Evolutionary conservation across 208 protist genomes (phyloP).

Genomic region (Willaertia magna): DNA sequence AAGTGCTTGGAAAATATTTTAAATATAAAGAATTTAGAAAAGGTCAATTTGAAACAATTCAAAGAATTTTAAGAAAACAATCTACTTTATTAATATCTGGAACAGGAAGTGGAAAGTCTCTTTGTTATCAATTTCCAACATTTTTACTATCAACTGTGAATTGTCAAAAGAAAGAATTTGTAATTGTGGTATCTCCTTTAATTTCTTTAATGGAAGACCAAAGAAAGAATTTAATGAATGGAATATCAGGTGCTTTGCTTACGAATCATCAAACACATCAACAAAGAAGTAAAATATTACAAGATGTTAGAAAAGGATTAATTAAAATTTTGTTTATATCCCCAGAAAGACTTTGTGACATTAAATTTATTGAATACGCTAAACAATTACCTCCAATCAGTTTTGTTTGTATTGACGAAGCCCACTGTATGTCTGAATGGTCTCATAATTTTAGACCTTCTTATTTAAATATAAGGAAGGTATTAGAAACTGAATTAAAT

Average conservation of each 20-base stretch:
- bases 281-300: neutral
- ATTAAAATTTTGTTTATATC: slow-evolving; percentile 40
- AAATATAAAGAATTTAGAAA: slow-evolving; percentile 24
- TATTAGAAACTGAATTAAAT: neutral
- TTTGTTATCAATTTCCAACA: slow-evolving; percentile 43
- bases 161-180: slow-evolving; percentile 1
- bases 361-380: slow-evolving; percentile 23
- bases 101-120: slow-evolving; percentile 47
- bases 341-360: slow-evolving; percentile 34
- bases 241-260: slow-evolving; percentile 24
- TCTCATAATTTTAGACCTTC: slow-evolving; percentile 74
- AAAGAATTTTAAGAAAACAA: slow-evolving; percentile 22
- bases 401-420: slow-evolving; percentile 76
- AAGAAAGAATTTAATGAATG: slow-evolving; percentile 26
- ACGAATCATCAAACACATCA: neutral
- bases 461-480: slow-evolving; percentile 10
- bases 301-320: neutral
- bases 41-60: slow-evolving; percentile 38
- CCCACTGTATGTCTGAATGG: slow-evolving; percentile 88
- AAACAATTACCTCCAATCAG: slow-evolving; percentile 18
- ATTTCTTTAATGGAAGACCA: slow-evolving; percentile 56
- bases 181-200: slow-evolving; percentile 49
- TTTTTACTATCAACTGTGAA: slow-evolving; percentile 12
- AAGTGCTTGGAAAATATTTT: slow-evolving; percentile 19
- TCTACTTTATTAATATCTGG: slow-evolving; percentile 33